A percentile compares a stretch with the other conserved stretches of the same genome.
Conservation (phyloP, 1,284 basidiomycete species). For the Puccinia horiana region DNA sequence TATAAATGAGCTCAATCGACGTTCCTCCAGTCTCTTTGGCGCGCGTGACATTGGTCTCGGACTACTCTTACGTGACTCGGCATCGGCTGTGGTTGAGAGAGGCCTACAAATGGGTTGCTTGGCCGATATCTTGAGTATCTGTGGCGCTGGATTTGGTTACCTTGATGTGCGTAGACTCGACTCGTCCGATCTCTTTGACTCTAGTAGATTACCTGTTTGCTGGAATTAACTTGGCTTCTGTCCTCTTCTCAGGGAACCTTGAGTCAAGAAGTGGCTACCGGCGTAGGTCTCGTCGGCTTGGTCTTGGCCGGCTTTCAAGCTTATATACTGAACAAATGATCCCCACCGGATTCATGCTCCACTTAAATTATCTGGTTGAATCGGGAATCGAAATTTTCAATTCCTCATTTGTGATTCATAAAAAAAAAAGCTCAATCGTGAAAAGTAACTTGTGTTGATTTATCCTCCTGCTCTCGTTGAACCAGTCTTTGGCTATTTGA, state of each 20-base stretch:
- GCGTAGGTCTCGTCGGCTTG: constrained; percentile 28
- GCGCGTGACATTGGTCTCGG: constrained; percentile 45
- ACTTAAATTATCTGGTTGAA: neutral
- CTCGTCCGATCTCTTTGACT: neutral
- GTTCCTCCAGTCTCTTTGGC: constrained; percentile 34
- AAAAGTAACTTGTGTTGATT: neutral
- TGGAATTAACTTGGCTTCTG: neutral
- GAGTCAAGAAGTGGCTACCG: constrained; percentile 48
- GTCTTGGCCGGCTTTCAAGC: constrained; percentile 35
- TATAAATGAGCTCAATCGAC: neutral
- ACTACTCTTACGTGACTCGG: constrained; percentile 36
- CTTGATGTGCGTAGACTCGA: constrained; percentile 25
- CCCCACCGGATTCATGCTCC: neutral
- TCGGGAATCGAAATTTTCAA: neutral
- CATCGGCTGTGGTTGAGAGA: constrained; percentile 38
- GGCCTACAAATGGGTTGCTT: constrained; percentile 36
- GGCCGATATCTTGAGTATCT: constrained; percentile 31
- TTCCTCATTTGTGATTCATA: neutral
- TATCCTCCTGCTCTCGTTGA: neutral
- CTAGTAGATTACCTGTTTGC: neutral
- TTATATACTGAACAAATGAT: constrained; percentile 41
- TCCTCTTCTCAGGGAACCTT: constrained; percentile 33
- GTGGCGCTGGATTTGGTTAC: constrained; percentile 38
- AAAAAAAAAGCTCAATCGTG: neutral
- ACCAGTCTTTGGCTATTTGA: neutral